These are phyloP conservation scores for Agmasoma carcini DNA, from an alignment of 371 early-diverging fungal genomes.

Conservation along the genomic window DNA sequence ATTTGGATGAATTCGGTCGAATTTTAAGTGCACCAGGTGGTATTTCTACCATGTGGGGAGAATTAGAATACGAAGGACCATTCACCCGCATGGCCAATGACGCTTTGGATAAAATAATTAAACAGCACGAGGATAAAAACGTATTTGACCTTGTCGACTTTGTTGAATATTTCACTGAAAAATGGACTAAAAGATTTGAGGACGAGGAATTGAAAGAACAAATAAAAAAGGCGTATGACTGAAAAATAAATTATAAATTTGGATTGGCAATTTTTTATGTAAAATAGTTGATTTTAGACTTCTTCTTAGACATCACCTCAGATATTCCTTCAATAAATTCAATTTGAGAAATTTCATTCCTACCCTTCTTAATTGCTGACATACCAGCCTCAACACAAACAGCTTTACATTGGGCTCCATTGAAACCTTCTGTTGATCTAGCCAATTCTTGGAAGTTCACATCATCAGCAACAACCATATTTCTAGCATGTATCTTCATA, in stretches of 20 bases:
- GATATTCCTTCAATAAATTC: slow-evolving; percentile 98
- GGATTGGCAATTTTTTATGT: slow-evolving; percentile 47
- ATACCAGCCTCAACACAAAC: slow-evolving; percentile 98
- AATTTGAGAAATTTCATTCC: slow-evolving; percentile 74
- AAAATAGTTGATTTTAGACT: slow-evolving; percentile 58
- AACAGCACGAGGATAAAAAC: too few species aligned
- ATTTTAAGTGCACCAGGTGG: too few species aligned
- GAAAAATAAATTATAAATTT: not conserved
- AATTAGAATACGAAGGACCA: too few species aligned
- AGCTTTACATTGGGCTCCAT: slow-evolving; percentile 98
- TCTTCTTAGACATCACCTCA: slow-evolving; percentile 99
- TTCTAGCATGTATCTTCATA: slow-evolving; percentile 93
- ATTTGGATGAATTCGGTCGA: too few species aligned
- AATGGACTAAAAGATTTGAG: not conserved
- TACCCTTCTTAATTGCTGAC: slow-evolving; percentile 82
- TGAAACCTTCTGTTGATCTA: slow-evolving; percentile 91
- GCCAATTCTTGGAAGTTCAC: slow-evolving; percentile 97
- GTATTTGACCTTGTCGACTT: slow-evolving; percentile 48
- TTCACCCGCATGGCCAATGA: too few species aligned
- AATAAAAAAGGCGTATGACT: not conserved
- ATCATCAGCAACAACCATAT: slow-evolving; percentile 82
- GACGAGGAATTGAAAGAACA: not conserved
- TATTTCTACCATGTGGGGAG: too few species aligned
- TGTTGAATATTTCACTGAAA: slow-evolving; percentile 12
- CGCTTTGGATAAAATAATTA: too few species aligned